Conservation (phyloP, 768 basidiomycete genomes). For the Lactarius quietus region DNA sequence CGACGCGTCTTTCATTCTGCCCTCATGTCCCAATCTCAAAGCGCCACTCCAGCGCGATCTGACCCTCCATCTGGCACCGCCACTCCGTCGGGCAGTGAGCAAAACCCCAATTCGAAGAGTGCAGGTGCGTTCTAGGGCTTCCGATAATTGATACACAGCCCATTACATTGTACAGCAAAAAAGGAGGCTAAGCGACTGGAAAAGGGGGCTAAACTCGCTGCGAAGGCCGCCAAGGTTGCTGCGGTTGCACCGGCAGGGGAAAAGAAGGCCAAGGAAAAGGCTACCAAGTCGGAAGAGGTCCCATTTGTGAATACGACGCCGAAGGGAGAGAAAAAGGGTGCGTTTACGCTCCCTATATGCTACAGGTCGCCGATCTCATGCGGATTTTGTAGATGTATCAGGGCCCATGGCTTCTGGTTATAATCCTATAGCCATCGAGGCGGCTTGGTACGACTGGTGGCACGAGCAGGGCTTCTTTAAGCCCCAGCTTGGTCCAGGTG, state of each 20-base stretch:
- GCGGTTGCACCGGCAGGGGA: conserved; percentile 42
- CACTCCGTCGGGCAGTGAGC: conserved; percentile 10
- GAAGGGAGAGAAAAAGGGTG: conserved; percentile 92
- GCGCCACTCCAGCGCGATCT: conserved; percentile 2
- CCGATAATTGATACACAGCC: neutral
- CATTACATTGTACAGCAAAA: conserved; percentile 49
- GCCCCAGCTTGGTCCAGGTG: conserved; percentile 59
- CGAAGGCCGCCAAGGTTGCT: conserved; percentile 53
- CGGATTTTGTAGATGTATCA: conserved; percentile 59
- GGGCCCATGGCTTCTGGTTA: conserved; percentile 90
- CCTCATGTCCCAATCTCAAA: conserved; percentile 27
- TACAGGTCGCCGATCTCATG: neutral
- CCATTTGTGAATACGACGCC: conserved; percentile 89
- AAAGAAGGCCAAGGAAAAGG: conserved; percentile 78
- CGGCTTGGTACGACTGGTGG: conserved; percentile 99
- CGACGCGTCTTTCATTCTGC: conserved; percentile 10
- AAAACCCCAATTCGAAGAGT: conserved; percentile 36
- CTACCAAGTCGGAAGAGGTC: conserved; percentile 63
- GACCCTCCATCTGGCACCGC: conserved; percentile 19
- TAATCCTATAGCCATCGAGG: conserved; percentile 91
- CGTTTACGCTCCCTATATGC: conserved; percentile 20
- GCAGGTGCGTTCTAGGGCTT: conserved; percentile 34
- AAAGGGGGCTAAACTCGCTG: conserved; percentile 74
- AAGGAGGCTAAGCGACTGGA: conserved; percentile 82
- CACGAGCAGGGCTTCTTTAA: conserved; percentile 84